Conservation (phyloP, 345 rosid genomes). For the Salix koriyanagi region DNA sequence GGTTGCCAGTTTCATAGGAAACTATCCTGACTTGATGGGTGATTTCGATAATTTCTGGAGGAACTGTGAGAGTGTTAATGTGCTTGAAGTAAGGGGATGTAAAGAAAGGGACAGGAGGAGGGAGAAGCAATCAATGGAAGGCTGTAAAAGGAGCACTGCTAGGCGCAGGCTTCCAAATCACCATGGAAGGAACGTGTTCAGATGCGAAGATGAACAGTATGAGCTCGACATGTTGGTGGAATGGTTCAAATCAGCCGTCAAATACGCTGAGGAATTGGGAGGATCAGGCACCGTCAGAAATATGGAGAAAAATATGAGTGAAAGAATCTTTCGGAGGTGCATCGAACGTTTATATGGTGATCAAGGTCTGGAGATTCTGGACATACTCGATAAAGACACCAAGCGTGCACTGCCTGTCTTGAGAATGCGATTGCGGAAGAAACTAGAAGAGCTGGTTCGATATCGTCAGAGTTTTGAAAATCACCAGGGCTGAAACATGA, state of each 20-base stretch:
- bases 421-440: constrained; percentile 72
- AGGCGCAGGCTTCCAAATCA: neutral
- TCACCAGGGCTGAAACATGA: constrained; percentile 73
- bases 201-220: neutral
- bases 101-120: neutral
- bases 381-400: constrained; percentile 67
- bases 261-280: neutral
- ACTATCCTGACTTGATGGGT: neutral
- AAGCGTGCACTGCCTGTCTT: constrained; percentile 67
- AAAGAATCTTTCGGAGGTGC: constrained; percentile 42
- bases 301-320: neutral
- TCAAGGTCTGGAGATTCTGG: constrained; percentile 86
- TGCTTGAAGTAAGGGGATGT: neutral
- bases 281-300: neutral
- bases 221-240: neutral
- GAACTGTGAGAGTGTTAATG: neutral
- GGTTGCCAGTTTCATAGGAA: neutral
- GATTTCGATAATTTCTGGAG: neutral
- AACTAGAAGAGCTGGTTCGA: constrained; percentile 81
- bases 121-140: neutral
- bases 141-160: neutral
- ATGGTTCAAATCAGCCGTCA: neutral
- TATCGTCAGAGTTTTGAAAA: constrained; percentile 72
- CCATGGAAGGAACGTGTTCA: neutral
- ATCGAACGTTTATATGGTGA: constrained; percentile 90